Evolutionary conservation across 306 rosid species (phyloP).

Genomic region (Amphicarpaea edgeworthii): DNA sequence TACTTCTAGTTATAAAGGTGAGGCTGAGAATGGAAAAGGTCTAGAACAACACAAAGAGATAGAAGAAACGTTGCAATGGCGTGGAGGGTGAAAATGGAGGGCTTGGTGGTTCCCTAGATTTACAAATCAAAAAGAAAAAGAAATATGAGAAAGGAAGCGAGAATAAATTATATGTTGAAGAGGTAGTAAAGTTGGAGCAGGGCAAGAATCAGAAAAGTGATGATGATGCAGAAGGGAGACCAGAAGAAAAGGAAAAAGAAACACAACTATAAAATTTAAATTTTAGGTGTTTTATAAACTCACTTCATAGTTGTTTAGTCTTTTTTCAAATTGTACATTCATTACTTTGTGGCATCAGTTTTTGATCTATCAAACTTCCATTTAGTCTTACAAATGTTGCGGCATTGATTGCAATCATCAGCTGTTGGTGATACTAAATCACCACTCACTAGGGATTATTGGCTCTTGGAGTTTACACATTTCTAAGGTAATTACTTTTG

Average conservation of each 20-base stretch:
- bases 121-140: conserved; percentile 21
- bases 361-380: not conserved
- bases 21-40: conserved; percentile 18
- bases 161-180: conserved; percentile 15
- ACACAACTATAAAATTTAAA: not conserved
- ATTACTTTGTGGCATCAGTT: conserved; percentile 5
- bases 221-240: conserved; percentile 30
- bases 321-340: conserved; percentile 21
- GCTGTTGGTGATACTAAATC: conserved; percentile 6
- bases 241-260: conserved; percentile 48
- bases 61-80: not conserved
- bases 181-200: conserved; percentile 33
- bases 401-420: conserved; percentile 21
- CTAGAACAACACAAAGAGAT: conserved; percentile 5
- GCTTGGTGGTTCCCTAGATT: not conserved
- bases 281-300: conserved; percentile 3
- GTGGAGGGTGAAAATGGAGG: conserved; percentile 27
- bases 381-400: conserved; percentile 26
- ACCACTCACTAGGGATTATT: not conserved
- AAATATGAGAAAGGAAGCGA: not conserved
- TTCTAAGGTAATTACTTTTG: not conserved
- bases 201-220: conserved; percentile 42
- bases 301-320: conserved; percentile 20
- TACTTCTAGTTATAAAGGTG: not conserved
- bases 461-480: not conserved